Conservation (phyloP, 78 protist species). For the Dictyostelium discoideum region DNA sequence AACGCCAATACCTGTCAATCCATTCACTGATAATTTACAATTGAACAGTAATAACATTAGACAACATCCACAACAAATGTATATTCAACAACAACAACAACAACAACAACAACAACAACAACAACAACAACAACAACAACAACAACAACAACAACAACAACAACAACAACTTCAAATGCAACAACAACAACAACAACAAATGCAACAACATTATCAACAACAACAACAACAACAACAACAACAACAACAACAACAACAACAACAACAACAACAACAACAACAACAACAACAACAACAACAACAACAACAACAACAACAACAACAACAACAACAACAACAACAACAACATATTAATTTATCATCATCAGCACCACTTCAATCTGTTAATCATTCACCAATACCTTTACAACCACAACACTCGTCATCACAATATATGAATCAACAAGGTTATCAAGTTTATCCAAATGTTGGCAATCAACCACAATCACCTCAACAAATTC, state of each 20-base stretch:
- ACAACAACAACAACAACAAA: not conserved
- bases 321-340: not conserved
- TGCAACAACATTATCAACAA: not conserved
- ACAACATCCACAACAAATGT: constrained; percentile 29
- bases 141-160: constrained; percentile 25
- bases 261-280: not conserved
- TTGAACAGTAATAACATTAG: not conserved
- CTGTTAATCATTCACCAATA: constrained; percentile 33
- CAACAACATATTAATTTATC: constrained; percentile 8
- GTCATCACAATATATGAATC: constrained; percentile 22
- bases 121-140: not conserved
- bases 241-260: not conserved
- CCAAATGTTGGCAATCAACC: not conserved
- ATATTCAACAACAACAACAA: constrained; percentile 24
- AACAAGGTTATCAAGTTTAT: constrained; percentile 27
- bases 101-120: not conserved
- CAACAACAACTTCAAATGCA: constrained; percentile 24
- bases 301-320: not conserved
- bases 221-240: not conserved
- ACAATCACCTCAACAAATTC: constrained; percentile 16
- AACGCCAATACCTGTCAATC: constrained; percentile 15
- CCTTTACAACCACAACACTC: constrained; percentile 43
- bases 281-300: constrained; percentile 40
- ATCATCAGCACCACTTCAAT: constrained; percentile 72
- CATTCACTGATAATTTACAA: constrained; percentile 5